phyloP scores from a whole-genome alignment of 2,329 filamentous ascomycete species.

The Microdochium nivale region DNA sequence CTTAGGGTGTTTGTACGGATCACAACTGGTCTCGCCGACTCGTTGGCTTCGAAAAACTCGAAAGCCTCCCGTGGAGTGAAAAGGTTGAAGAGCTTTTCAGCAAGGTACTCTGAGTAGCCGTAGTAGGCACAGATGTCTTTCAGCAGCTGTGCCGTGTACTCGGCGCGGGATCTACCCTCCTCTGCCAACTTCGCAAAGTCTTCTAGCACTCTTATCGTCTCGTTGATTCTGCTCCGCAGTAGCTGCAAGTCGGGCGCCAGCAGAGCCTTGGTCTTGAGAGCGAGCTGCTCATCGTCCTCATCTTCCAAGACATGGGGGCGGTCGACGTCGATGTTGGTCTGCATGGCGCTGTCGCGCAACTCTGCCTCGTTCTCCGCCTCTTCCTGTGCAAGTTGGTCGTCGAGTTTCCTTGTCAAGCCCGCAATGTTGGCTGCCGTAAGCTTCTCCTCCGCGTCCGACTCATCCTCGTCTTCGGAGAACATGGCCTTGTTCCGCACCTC shows the following conservation, averaged over 20 bases:
- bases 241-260: conserved; percentile 87
- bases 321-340: conserved; percentile 87
- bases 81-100: conserved; percentile 87
- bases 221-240: conserved; percentile 79
- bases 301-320: conserved; percentile 56
- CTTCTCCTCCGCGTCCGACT: conserved; percentile 80
- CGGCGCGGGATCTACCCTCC: conserved; percentile 70
- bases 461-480: conserved; percentile 93
- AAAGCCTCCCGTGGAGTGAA: conserved; percentile 92
- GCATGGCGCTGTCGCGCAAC: conserved; percentile 73
- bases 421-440: conserved; percentile 95
- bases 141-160: conserved; percentile 80
- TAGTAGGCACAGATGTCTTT: conserved; percentile 96
- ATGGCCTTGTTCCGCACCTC: conserved; percentile 53
- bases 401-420: conserved; percentile 77
- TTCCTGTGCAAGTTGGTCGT: conserved; percentile 67
- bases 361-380: conserved; percentile 79
- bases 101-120: conserved; percentile 89
- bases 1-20: conserved; percentile 95
- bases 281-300: conserved; percentile 52
- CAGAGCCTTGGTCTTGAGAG: conserved; percentile 50
- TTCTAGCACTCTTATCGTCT: conserved; percentile 84
- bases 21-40: conserved; percentile 85
- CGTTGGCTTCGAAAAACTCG: conserved; percentile 98
- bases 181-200: conserved; percentile 79